These are phyloP conservation scores for Pseudozyma sp. DNA, from an alignment of 1,284 basidiomycete genomes.

Conservation along the genomic window DNA sequence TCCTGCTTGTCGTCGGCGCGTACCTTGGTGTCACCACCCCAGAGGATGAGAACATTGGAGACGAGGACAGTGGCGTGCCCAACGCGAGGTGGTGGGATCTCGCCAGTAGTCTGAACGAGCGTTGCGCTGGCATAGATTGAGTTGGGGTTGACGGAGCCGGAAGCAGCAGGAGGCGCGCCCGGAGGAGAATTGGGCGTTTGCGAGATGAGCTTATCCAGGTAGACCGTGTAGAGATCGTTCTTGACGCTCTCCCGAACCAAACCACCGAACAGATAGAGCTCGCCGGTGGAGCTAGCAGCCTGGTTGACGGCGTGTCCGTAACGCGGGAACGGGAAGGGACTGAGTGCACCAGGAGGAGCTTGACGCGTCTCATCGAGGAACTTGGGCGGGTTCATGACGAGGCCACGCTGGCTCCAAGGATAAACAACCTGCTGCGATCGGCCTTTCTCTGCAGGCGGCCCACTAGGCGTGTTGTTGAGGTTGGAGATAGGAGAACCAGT, in stretches of 20 bases:
- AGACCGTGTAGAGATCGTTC: conserved; percentile 85
- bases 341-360: conserved; percentile 65
- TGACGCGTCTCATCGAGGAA: conserved; percentile 67
- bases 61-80: conserved; percentile 96
- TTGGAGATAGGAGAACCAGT: conserved; percentile 30
- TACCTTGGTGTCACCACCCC: conserved; percentile 93
- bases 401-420: conserved; percentile 66
- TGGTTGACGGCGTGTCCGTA: conserved; percentile 97
- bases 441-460: conserved; percentile 20
- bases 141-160: conserved; percentile 41
- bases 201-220: conserved; percentile 73
- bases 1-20: conserved; percentile 85
- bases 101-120: conserved; percentile 79
- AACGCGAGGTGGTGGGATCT: conserved; percentile 88
- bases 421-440: conserved; percentile 62
- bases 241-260: conserved; percentile 89
- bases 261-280: conserved; percentile 96
- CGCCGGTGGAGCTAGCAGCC: conserved; percentile 79
- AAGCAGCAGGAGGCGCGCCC: conserved; percentile 6
- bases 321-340: conserved; percentile 84
- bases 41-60: conserved; percentile 94
- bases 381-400: conserved; percentile 66
- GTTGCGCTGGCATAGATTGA: conserved; percentile 73
- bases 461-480: conserved; percentile 5
- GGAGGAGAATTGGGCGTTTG: conserved; percentile 76